Evolutionary conservation across 2,329 filamentous ascomycete species (phyloP).

Genomic region (Penicillium sp.): DNA sequence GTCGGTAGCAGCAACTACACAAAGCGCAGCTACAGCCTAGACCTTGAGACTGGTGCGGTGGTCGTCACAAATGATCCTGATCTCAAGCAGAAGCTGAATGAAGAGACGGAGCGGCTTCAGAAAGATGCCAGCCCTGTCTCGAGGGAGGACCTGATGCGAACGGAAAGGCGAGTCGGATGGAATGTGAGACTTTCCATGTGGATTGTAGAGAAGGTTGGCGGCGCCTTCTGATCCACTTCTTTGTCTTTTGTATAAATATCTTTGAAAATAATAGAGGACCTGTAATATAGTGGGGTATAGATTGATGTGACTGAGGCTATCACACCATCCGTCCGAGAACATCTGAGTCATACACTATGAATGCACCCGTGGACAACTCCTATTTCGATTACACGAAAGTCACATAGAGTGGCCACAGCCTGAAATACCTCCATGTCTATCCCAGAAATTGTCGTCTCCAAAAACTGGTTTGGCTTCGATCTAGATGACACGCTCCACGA

Average conservation of each 20-base stretch:
- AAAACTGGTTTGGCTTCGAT: slow-evolving; percentile 47
- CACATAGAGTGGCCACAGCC: background rate
- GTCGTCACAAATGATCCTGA: slow-evolving; percentile 75
- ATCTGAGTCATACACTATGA: background rate
- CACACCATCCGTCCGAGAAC: background rate
- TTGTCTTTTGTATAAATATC: slow-evolving; percentile 2
- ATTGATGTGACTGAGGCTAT: background rate
- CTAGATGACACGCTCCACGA: slow-evolving; percentile 51
- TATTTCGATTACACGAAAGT: background rate
- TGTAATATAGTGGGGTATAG: slow-evolving; percentile 6
- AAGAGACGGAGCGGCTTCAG: slow-evolving; percentile 78
- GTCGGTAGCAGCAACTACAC: slow-evolving; percentile 96
- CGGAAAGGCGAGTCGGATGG: slow-evolving; percentile 78
- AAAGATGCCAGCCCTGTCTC: slow-evolving; percentile 67
- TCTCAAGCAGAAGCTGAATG: slow-evolving; percentile 68
- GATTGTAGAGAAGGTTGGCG: slow-evolving; percentile 82
- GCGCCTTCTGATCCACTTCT: slow-evolving; percentile 63
- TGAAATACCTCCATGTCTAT: background rate
- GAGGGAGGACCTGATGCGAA: slow-evolving; percentile 73
- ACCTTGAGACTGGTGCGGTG: slow-evolving; percentile 84
- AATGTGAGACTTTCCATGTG: slow-evolving; percentile 89
- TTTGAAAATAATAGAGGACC: background rate
- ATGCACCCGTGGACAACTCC: background rate
- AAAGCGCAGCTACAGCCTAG: slow-evolving; percentile 84
- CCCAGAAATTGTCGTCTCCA: slow-evolving; percentile 21